Evolutionary conservation across 2,329 filamentous ascomycete genomes (phyloP), one percentile per base, ranked within the genome.

Genomic region (Tolypocladium sp.): DNA sequence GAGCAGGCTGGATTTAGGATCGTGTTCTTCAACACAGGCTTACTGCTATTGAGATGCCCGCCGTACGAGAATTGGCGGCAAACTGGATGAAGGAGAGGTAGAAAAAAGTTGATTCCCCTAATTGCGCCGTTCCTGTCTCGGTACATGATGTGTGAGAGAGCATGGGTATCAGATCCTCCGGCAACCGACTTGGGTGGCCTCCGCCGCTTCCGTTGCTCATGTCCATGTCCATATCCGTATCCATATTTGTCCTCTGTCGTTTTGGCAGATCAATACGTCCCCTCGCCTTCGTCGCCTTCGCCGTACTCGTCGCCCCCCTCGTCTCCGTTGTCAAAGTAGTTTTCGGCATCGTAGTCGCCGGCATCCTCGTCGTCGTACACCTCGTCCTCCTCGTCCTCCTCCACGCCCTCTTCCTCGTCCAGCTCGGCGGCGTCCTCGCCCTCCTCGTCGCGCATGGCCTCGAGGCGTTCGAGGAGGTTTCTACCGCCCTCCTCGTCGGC

Each of bases 331-430:
- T 85, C 82, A 67, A 85, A 85, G 71, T 85, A 85, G 12, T 77
- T 76, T 65, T 86, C 83, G 2, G 83, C 83, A 52, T 85, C 79
- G 66, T 86, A 86, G 61, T 85, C 83, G 9, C 83, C 82, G 1
- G 80, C 83, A 55, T 82, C 81, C 60, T 84, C 81, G 58, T 85
- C 83, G 55, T 85, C 80, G 61, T 79, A 81, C 30, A 71, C 73
- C 58, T 80, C 77, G 58, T 80, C 79, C 63, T 80, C 77, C 22
- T 78, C 78, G 12, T 76, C 77, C 57, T 78, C 76, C 40, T 73
- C 72, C 44, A 70, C 66, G 10, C 73, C 78, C 56, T 82, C 80
- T 27, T 82, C 80, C 35, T 82, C 79, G 40, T 80, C 80, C 22
- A 78, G 72, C 8, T 80, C 80, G 2, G 70, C 77, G 8, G 62